Percentiles rank a stretch among this genome's conserved stretches.
Conservation (phyloP, 352 stramenopile species). For the Phytophthora idaei region DNA sequence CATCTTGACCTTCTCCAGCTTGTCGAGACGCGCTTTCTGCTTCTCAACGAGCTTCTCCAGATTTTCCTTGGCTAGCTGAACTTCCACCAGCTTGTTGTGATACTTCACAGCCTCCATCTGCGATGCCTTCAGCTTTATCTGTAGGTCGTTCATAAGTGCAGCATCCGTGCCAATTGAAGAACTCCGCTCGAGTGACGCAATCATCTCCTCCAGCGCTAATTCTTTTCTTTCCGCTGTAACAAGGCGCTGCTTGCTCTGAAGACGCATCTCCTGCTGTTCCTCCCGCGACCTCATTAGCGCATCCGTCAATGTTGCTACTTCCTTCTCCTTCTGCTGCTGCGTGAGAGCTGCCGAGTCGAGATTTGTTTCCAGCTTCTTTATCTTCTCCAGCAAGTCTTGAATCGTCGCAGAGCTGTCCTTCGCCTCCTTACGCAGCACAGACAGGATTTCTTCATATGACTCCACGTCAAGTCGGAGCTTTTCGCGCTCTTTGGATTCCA, state of each 20-base stretch:
- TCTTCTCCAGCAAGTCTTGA: slow-evolving; percentile 41
- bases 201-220: slow-evolving; percentile 40
- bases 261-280: slow-evolving; percentile 62
- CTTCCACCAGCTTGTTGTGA: slow-evolving; percentile 51
- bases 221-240: slow-evolving; percentile 49
- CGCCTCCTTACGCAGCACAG: slow-evolving; percentile 58
- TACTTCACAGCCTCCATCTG: slow-evolving; percentile 62
- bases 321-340: slow-evolving; percentile 46
- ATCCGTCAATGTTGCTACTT: slow-evolving; percentile 33
- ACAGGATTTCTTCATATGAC: slow-evolving; percentile 69
- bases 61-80: slow-evolving; percentile 47
- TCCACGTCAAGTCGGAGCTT: slow-evolving; percentile 67
- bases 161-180: slow-evolving; percentile 20
- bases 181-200: slow-evolving; percentile 38
- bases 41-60: slow-evolving; percentile 53
- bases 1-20: slow-evolving; percentile 87
- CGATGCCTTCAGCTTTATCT: slow-evolving; percentile 44
- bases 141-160: slow-evolving; percentile 3
- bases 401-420: slow-evolving; percentile 53
- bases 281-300: slow-evolving; percentile 47
- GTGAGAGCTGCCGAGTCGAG: slow-evolving; percentile 17
- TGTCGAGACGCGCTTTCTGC: slow-evolving; percentile 72
- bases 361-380: slow-evolving; percentile 43
- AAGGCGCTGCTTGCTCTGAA: slow-evolving; percentile 65
- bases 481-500: slow-evolving; percentile 38